Evolutionary conservation across 768 basidiomycete genomes (phyloP).

Genomic region (Dendrothele bispora): DNA sequence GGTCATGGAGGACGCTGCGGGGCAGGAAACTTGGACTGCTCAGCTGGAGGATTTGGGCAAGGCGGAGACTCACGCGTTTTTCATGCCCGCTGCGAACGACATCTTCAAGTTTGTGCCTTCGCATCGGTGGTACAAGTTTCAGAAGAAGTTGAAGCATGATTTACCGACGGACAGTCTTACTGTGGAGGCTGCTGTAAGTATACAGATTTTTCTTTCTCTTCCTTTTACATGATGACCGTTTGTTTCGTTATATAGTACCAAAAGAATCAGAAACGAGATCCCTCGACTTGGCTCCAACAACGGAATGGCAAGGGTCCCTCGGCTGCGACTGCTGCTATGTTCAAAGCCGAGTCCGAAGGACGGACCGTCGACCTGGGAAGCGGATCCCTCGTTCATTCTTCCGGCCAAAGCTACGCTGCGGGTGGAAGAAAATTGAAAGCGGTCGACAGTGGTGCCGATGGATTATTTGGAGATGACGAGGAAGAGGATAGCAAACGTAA

Average conservation of each 20-base stretch:
- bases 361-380: slow-evolving; percentile 36
- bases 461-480: slow-evolving; percentile 68
- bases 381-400: slow-evolving; percentile 45
- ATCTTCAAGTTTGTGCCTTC: slow-evolving; percentile 88
- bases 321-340: slow-evolving; percentile 62
- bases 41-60: slow-evolving; percentile 77
- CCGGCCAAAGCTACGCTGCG: slow-evolving; percentile 62
- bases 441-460: slow-evolving; percentile 65
- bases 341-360: slow-evolving; percentile 64
- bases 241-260: slow-evolving; percentile 32
- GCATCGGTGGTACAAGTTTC: slow-evolving; percentile 91
- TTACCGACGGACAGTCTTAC: slow-evolving; percentile 66
- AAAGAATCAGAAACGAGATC: slow-evolving; percentile 73
- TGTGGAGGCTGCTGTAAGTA: slow-evolving; percentile 60
- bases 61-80: slow-evolving; percentile 73
- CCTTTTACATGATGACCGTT: slow-evolving; percentile 20
- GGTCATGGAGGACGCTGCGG: slow-evolving; percentile 82
- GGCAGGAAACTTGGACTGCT: slow-evolving; percentile 77
- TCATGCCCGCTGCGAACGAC: slow-evolving; percentile 81
- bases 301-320: slow-evolving; percentile 62
- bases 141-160: slow-evolving; percentile 77
- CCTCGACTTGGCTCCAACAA: slow-evolving; percentile 69
- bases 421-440: slow-evolving; percentile 66
- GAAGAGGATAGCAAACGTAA: slow-evolving; percentile 49
- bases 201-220: slow-evolving; percentile 8